Conservation (phyloP, 306 rosid species). For the Dalbergia oliveri region DNA sequence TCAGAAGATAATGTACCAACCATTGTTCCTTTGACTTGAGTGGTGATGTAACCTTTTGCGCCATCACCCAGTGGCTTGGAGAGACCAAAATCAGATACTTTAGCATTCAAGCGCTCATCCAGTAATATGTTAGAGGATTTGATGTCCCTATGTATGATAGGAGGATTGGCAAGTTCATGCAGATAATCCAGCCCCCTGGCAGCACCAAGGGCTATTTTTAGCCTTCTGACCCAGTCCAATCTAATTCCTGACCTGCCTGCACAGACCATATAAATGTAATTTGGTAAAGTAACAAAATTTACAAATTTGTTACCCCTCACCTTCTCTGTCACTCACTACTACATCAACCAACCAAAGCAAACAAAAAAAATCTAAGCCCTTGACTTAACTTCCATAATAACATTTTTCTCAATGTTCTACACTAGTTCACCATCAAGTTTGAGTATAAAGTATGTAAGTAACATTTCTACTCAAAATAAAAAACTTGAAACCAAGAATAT, state of each 20-base stretch:
- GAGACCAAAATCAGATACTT: slow-evolving; percentile 89
- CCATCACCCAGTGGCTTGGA: slow-evolving; percentile 70
- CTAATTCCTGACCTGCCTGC: slow-evolving; percentile 70
- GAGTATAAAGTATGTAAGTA: no score
- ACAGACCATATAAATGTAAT: background rate
- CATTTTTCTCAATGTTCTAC: no score
- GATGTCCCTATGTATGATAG: slow-evolving; percentile 86
- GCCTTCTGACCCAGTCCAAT: slow-evolving; percentile 78
- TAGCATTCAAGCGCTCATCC: slow-evolving; percentile 71
- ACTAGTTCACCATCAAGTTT: no score
- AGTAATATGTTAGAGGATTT: slow-evolving; percentile 81
- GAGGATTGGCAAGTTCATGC: slow-evolving; percentile 83
- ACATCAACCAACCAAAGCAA: background rate
- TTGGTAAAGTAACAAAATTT: background rate
- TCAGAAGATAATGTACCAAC: slow-evolving; percentile 51
- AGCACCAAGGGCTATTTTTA: slow-evolving; percentile 68
- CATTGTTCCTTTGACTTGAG: slow-evolving; percentile 91
- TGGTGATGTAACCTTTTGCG: slow-evolving; percentile 64
- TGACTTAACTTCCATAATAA: no score
- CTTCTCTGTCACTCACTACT: no score
- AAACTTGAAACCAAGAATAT: background rate
- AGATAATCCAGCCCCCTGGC: slow-evolving; percentile 85
- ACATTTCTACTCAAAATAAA: background rate
- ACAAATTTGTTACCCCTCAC: background rate
- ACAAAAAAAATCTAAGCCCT: no score